A percentile compares a stretch with the other conserved stretches of the same genome.
These are phyloP conservation scores for Nephelium lappaceum DNA, from an alignment of 345 rosid species.

Conservation along the genomic window DNA sequence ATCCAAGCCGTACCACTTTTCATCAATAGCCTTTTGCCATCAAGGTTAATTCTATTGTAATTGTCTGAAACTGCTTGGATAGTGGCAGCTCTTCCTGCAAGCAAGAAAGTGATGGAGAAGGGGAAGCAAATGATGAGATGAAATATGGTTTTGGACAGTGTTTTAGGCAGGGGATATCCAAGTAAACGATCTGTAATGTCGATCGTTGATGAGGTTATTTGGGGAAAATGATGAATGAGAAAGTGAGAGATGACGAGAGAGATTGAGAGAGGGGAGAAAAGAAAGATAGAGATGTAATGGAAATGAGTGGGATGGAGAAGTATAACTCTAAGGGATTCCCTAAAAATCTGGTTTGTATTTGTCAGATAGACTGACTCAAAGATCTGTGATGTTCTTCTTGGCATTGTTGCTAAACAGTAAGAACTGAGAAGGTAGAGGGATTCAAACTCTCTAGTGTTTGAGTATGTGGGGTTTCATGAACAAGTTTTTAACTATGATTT, in stretches of 20 bases:
- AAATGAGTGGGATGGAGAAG: constrained; percentile 34
- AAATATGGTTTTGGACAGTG: constrained; percentile 22
- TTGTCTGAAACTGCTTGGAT: constrained; percentile 39
- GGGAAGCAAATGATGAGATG: constrained; percentile 37
- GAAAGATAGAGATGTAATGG: constrained; percentile 33
- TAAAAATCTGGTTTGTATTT: constrained; percentile 26
- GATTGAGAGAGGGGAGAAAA: constrained; percentile 35
- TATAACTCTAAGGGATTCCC: constrained; percentile 39
- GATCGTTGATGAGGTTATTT: constrained; percentile 14
- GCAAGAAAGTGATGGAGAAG: constrained; percentile 31
- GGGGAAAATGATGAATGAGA: constrained; percentile 27
- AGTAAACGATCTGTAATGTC: constrained; percentile 18
- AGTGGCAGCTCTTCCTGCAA: constrained; percentile 34
- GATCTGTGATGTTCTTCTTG: constrained; percentile 25
- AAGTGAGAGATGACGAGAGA: constrained; percentile 37
- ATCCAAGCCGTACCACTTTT: constrained; percentile 30
- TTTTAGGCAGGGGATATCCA: constrained; percentile 12
- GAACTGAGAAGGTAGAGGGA: constrained; percentile 2
- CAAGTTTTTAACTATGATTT: not conserved
- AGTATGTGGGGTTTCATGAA: not conserved
- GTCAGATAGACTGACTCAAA: constrained; percentile 23
- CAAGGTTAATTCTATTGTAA: constrained; percentile 29
- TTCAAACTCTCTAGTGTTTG: constrained; percentile 4
- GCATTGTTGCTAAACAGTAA: constrained; percentile 12
- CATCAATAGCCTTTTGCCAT: constrained; percentile 28